Base-by-base conservation (phyloP, 768 basidiomycete species). In the Pisolithus albus region DNA sequence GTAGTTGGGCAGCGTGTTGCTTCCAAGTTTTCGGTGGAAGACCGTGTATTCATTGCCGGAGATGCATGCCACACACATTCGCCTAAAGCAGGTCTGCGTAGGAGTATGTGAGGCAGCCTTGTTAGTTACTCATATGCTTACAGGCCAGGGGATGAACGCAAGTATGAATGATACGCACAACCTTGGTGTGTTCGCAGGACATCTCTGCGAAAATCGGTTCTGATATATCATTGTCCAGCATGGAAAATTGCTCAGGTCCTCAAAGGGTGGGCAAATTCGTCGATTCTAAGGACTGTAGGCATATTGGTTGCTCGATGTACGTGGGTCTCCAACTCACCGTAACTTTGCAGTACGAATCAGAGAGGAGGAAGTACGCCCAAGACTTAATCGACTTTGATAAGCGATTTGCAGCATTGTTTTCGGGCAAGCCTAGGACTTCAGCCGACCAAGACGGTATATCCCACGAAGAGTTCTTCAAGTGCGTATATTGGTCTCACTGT, bases 1-100 rank as follows among this genome's bases (percentile, higher is more conserved):
- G 30, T 36, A 79, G 79, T 81, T 46, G 79, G 79, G 1, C 80
- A 82, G 58, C 72, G 81, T 4, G 75, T 82, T 7, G 78, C 80
- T 13, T 71, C 77, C 28, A 66, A 65, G n/a, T 82, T 75, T 61
- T 73, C 75, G 1, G 58, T 70, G 1, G 54, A 72, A 38, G 63
- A 80, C 30, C 75, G 81, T 5, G 68, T 80, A 2, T 79, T 81
- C 56, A 80, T 82, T 44, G 80, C 75, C 0, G 80, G 81, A 11
- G 79, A 79, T 54, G 78, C 78, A 3, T 80, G 75, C 36, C 75
- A 74, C 51, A 75, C 72, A 16, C 73, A 73, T 45, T 75, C 71
- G 0, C 71, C 70, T 1, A 72, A 74, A 62, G 75, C 74, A 48
- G 71, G 72, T 67, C 42, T 51, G 59, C 59, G 28, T 16, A 47